Conservation (phyloP, 1,284 basidiomycete species). For the Farysia itapuensis region DNA sequence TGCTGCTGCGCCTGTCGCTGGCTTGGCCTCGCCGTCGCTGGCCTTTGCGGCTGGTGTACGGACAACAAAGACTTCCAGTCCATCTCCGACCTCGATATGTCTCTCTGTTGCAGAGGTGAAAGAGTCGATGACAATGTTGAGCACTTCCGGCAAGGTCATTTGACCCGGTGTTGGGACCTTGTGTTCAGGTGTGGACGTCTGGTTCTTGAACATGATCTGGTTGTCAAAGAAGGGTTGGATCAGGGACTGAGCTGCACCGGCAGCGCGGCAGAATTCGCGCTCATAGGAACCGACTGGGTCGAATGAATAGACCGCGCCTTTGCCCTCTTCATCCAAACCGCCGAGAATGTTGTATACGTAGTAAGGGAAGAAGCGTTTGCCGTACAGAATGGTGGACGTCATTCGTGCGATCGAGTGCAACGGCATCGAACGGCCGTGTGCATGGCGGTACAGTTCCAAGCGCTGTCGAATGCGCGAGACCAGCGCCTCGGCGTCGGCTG, state of each 20-base stretch:
- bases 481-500: conserved; percentile 57
- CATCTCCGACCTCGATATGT: conserved; percentile 59
- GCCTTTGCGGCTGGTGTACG: conserved; percentile 10
- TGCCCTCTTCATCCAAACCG: conserved; percentile 57
- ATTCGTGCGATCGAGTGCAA: conserved; percentile 57
- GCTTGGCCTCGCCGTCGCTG: neutral
- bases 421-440: conserved; percentile 56
- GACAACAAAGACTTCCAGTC: conserved; percentile 57
- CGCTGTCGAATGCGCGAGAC: conserved; percentile 49
- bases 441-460: conserved; percentile 57
- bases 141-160: conserved; percentile 44
- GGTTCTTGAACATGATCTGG: conserved; percentile 60
- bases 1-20: conserved; percentile 18
- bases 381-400: conserved; percentile 57
- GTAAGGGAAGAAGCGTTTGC: conserved; percentile 60
- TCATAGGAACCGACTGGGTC: conserved; percentile 59
- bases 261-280: conserved; percentile 56
- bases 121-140: conserved; percentile 54
- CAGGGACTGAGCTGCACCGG: conserved; percentile 55
- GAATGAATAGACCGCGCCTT: conserved; percentile 58
- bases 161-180: conserved; percentile 50
- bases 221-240: conserved; percentile 59
- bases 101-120: conserved; percentile 58
- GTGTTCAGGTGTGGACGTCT: conserved; percentile 41
- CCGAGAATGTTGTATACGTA: conserved; percentile 60